Evolutionary conservation across 2,329 filamentous ascomycete species (phyloP), one percentile per base, ranked within the genome.

Genomic region (Fusarium lyarnte): DNA sequence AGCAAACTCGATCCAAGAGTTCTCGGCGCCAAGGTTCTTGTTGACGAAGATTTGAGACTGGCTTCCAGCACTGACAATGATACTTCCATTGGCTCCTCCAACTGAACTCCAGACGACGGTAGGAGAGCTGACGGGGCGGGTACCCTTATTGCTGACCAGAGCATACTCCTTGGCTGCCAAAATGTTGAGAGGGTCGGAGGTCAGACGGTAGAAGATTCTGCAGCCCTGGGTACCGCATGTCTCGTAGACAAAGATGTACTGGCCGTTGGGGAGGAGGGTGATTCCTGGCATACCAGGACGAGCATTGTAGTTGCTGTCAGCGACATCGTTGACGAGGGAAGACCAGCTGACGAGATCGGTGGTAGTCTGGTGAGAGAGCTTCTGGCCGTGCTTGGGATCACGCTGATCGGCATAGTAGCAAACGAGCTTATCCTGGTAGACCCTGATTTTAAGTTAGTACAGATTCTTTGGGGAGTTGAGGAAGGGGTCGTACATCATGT

Each of bases 401-500:
- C 91, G 87, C 78, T 93, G 92, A 79, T 93, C 92, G 1, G 91
- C 90, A 82, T 93, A 93, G 83, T 92, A 93, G 76, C 86, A 85
- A 42, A 93, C 85, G 14, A 93, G 81, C 51, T 88, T 83, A 58
- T 88, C 85, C 52, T 91, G 81, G 76, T 90, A 86, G 33, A 87
- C 82, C 78, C 86, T 85, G 7, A 3, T 14, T 10, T 2, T 14
- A 6, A 9, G 21, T 75, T 31, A 73, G 67, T 43, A 1, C 10
- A 21, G 2, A 1, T 25, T 8, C 5, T 23, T 4, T 6, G 1
- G 3, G 16, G 10, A 3, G 2, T 12, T 9, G 9, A 19, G 2
- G 14, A 33, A 19, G 6, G 23, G 7, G 8, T 49, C 78, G 74
- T 70, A 81, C 78, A 89, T 78, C 58, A 94, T 81, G 78, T 91